Base-by-base conservation (phyloP, 768 basidiomycete genomes). In the Coprinellus aureogranulatus region DNA sequence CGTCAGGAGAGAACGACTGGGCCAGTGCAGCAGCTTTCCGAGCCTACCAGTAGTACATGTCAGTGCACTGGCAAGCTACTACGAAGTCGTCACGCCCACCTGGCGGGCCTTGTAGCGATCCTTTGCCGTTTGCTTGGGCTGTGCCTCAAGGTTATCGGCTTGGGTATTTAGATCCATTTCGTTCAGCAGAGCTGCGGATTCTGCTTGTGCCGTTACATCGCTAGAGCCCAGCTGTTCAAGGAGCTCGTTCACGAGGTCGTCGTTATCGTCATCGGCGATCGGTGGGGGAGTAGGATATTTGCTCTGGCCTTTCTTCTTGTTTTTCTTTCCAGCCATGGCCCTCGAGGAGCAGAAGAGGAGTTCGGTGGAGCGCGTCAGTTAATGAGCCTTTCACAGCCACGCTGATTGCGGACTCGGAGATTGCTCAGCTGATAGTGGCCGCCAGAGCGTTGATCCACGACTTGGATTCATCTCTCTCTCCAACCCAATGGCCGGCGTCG, bases 221-320 rank as follows among this genome's bases (percentile, higher is more conserved):
- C 79, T 74, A 6, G 83, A 82, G 63, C 92, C 89, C 26, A 95
- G 83, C 68, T 91, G 87, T 6, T 85, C 81, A 47, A 94, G 70
- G 1, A 95, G 81, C 64, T 90, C 87, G 61, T 91, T 81, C 75
- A 93, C 77, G 47, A 93, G 77, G 10, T 81, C 80, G 45, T 84
- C 81, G 55, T 87, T 82, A 42, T 81, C 78, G 20, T 61, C 62
- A 28, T 67, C 61, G 58, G 68, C 62, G 27, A 59, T 59, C 1
- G 73, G 63, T 28, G 75, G 68, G 0, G 69, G 58, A 16, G 68
- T 67, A 8, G 69, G 64, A 23, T n/a, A 65, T 53, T 26, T 71
- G 61, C 16, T 77, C 65, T 46, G 73, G 25, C 23, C 64, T 58
- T 67, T 85, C 83, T 72, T 22, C 39, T 83, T 84, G 47, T 75